phyloP scores from a whole-genome alignment of 768 basidiomycete genomes.

The Roridomyces roridus region DNA sequence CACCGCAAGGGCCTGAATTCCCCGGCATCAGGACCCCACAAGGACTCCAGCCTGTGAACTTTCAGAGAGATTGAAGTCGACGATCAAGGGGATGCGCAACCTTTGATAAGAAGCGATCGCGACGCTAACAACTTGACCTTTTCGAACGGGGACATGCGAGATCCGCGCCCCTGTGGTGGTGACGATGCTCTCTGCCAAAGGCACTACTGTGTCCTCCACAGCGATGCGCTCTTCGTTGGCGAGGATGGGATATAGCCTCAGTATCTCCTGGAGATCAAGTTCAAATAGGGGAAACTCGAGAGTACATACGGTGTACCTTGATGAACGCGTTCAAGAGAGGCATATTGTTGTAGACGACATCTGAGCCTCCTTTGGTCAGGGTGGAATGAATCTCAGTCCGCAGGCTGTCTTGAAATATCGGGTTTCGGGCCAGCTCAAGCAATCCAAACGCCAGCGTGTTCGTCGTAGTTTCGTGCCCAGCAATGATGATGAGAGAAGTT shows the following conservation, averaged over 20 bases:
- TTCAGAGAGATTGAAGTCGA: neutral
- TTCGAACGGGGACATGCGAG: constrained; percentile 5
- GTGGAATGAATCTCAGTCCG: neutral
- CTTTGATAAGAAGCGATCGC: constrained; percentile 15
- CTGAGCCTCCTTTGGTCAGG: too few relatives aligned
- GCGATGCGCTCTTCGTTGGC: constrained; percentile 14
- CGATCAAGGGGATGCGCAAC: too few relatives aligned
- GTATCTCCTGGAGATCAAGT: constrained; percentile 13
- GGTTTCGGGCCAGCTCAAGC: neutral
- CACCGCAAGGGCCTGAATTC: neutral
- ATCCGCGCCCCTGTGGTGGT: neutral
- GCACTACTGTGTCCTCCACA: constrained; percentile 8
- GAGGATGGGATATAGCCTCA: constrained; percentile 11
- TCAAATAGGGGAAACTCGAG: neutral
- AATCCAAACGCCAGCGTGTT: neutral
- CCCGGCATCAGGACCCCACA: neutral
- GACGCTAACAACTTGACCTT: constrained; percentile 11
- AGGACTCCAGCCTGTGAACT: too few relatives aligned
- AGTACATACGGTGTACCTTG: constrained; percentile 4
- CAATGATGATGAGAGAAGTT: too few relatives aligned
- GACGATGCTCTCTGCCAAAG: constrained; percentile 6
- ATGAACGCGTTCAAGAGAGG: constrained; percentile 24
- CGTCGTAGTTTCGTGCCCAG: too few relatives aligned
- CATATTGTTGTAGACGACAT: too few relatives aligned
- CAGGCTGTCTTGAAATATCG: neutral